phyloP scores from a whole-genome alignment of 2,329 filamentous ascomycete species.

The Penicillium hesseltinei region DNA sequence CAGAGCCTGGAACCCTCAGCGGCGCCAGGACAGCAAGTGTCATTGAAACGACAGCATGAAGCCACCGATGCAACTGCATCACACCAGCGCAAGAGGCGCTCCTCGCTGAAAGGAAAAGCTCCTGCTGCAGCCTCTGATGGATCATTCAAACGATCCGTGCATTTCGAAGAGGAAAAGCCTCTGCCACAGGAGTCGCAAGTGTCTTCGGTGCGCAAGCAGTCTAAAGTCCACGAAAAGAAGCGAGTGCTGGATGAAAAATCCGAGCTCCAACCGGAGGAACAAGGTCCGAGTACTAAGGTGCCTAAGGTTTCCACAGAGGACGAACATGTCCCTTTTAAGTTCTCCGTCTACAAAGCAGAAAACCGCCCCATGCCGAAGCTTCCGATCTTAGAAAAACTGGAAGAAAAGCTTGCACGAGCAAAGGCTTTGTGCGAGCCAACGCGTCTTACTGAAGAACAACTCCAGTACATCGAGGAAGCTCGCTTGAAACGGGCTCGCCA shows the following conservation, averaged over 20 bases:
- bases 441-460: slow-evolving; percentile 18
- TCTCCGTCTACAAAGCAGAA: slow-evolving; percentile 6
- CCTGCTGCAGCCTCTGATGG: background rate
- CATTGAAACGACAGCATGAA: background rate
- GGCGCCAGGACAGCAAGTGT: background rate
- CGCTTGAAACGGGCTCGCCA: slow-evolving; percentile 22
- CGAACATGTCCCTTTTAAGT: slow-evolving; percentile 17
- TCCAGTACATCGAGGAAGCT: slow-evolving; percentile 13
- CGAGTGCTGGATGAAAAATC: slow-evolving; percentile 25
- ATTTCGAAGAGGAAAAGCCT: slow-evolving; percentile 1
- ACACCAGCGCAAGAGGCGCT: slow-evolving; percentile 3
- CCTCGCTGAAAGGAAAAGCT: slow-evolving; percentile 2
- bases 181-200: background rate
- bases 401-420: slow-evolving; percentile 17
- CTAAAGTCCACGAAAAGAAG: slow-evolving; percentile 22
- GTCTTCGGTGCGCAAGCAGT: background rate
- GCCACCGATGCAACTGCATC: background rate
- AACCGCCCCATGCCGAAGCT: slow-evolving; percentile 31
- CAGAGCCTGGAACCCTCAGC: background rate
- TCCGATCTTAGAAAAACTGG: slow-evolving; percentile 34
- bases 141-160: slow-evolving; percentile 2
- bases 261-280: slow-evolving; percentile 12
- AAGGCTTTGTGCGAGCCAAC: slow-evolving; percentile 29
- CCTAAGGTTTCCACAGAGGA: slow-evolving; percentile 26
- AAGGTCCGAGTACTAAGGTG: slow-evolving; percentile 22